phyloP scores from a whole-genome alignment of 1,284 basidiomycete species.

The Neonothopanus nambi region DNA sequence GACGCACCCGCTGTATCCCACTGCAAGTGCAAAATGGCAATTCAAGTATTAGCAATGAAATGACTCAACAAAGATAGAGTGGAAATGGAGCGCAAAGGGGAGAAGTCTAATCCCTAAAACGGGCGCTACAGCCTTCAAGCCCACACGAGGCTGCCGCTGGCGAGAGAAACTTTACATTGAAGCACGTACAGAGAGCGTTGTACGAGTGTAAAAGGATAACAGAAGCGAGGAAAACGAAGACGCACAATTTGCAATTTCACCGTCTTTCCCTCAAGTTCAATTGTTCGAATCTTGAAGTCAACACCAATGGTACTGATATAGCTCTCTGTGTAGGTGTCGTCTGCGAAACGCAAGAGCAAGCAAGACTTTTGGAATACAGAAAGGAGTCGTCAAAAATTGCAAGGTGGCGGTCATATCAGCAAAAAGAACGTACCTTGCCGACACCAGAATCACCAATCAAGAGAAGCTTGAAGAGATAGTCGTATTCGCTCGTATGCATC shows the following conservation, averaged over 20 bases:
- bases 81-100: slow-evolving; percentile 2
- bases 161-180: background rate
- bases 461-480: slow-evolving; percentile 97
- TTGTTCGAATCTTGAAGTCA: slow-evolving; percentile 99
- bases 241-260: slow-evolving; percentile 99
- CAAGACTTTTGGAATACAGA: slow-evolving; percentile 70
- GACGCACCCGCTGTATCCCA: slow-evolving; percentile 91
- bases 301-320: slow-evolving; percentile 99
- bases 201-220: slow-evolving; percentile 1
- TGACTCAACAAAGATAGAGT: slow-evolving; percentile 8
- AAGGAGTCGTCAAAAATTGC: slow-evolving; percentile 21
- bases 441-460: slow-evolving; percentile 95
- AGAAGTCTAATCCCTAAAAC: background rate
- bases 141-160: no score
- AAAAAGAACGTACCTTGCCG: slow-evolving; percentile 73
- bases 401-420: slow-evolving; percentile 12
- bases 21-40: slow-evolving; percentile 44
- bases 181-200: background rate
- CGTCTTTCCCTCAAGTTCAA: slow-evolving; percentile 99
- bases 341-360: slow-evolving; percentile 96
- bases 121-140: no score
- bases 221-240: slow-evolving; percentile 25
- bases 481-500: slow-evolving; percentile 93
- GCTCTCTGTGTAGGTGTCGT: slow-evolving; percentile 99
- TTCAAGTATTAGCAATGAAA: slow-evolving; percentile 21